phyloP scores from a whole-genome alignment of 139 green algal genomes.

The Nannochloris sp. region DNA sequence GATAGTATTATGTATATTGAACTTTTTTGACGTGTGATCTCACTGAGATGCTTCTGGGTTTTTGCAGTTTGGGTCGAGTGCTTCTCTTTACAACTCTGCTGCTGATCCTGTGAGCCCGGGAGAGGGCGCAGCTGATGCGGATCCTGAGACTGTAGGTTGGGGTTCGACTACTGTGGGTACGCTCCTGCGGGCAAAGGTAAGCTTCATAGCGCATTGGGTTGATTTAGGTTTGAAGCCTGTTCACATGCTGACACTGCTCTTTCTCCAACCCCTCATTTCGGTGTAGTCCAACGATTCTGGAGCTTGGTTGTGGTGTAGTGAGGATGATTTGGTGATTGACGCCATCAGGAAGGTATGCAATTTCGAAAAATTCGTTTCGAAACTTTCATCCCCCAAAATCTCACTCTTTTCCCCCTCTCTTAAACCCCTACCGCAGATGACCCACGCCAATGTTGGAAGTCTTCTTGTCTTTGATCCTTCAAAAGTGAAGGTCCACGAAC shows the following conservation, averaged over 20 bases:
- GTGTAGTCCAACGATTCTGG: slow-evolving; percentile 30
- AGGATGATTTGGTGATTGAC: slow-evolving; percentile 48
- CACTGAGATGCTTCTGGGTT: neutral
- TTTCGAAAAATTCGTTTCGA: neutral
- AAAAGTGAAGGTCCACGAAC: slow-evolving; percentile 24
- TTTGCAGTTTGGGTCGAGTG: slow-evolving; percentile 9
- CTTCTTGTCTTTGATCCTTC: slow-evolving; percentile 47
- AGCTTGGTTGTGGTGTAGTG: slow-evolving; percentile 46
- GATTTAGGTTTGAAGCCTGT: neutral
- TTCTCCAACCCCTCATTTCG: neutral
- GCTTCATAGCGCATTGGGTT: neutral
- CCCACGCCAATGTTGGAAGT: slow-evolving; percentile 48
- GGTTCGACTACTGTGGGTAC: slow-evolving; percentile 2
- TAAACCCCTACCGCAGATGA: too few species aligned
- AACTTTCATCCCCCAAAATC: neutral
- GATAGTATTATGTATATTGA: too few species aligned
- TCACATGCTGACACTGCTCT: neutral
- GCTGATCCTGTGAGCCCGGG: neutral
- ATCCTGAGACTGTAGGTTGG: slow-evolving; percentile 32
- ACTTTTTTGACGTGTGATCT: too few species aligned
- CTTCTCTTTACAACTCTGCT: neutral
- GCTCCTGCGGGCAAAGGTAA: neutral
- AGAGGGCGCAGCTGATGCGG: neutral
- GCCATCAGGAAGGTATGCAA: slow-evolving; percentile 39
- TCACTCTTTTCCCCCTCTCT: neutral